Evolutionary conservation across 164 flowering plant species (phyloP).

Genomic region (Sextonia rubra): DNA sequence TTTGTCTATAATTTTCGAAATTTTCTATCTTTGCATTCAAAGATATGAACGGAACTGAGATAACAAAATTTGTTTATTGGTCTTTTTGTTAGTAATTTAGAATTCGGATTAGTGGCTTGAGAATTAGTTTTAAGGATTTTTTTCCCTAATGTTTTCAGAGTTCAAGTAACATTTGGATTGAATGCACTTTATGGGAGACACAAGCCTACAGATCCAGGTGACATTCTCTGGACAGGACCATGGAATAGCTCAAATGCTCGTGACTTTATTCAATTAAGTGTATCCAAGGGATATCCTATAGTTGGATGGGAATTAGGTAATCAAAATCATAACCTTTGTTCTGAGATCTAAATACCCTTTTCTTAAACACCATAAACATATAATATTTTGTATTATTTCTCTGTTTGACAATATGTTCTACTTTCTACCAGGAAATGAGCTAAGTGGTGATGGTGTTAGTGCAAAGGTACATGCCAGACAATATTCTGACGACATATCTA

Average conservation of each 20-base stretch:
- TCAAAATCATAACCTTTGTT: neutral
- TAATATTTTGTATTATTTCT: neutral
- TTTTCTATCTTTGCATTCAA: neutral
- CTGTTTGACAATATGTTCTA: too few relatives aligned
- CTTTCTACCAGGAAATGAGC: slow-evolving; percentile 55
- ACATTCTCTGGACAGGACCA: slow-evolving; percentile 32
- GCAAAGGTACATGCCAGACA: slow-evolving; percentile 39
- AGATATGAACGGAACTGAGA: too few relatives aligned
- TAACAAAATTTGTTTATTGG: too few relatives aligned
- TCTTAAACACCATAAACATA: too few relatives aligned
- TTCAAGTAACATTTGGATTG: slow-evolving; percentile 51
- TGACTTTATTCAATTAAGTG: slow-evolving; percentile 49
- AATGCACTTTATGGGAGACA: slow-evolving; percentile 60
- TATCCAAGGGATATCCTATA: slow-evolving; percentile 44
- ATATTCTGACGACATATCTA: slow-evolving; percentile 45
- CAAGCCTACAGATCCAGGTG: neutral
- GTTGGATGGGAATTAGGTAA: slow-evolving; percentile 70
- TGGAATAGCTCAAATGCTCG: slow-evolving; percentile 53
- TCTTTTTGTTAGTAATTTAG: too few relatives aligned
- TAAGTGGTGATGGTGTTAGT: slow-evolving; percentile 38
- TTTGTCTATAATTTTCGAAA: neutral
- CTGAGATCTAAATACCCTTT: neutral
- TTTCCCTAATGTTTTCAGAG: slow-evolving; percentile 27
- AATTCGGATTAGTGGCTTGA: too few relatives aligned
- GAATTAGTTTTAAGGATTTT: too few relatives aligned